A percentile compares a stretch with the other conserved stretches of the same genome.
phyloP scores from a whole-genome alignment of 148 eudicot species.

The Silene uniflora region DNA sequence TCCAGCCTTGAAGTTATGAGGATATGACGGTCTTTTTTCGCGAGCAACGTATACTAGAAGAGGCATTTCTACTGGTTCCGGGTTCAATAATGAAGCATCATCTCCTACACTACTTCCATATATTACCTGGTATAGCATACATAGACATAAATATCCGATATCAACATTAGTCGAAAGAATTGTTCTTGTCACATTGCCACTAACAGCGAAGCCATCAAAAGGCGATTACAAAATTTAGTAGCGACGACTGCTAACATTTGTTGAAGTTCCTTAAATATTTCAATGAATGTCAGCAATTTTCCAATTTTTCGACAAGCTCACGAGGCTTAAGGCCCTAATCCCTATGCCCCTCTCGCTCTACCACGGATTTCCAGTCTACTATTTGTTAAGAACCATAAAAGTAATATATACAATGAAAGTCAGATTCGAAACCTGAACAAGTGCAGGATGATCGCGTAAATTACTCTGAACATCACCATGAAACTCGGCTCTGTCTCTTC shows the following conservation, averaged over 20 bases:
- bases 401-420: no score
- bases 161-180: neutral
- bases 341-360: no score
- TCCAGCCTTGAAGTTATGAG: conserved; percentile 64
- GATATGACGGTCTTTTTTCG: conserved; percentile 47
- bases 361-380: no score
- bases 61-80: conserved; percentile 31
- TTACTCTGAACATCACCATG: conserved; percentile 18
- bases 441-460: conserved; percentile 27
- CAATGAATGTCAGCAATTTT: no score
- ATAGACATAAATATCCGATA: neutral
- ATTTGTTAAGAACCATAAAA: no score
- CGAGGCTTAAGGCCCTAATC: no score
- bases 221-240: no score
- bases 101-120: conserved; percentile 14
- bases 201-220: neutral
- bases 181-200: neutral
- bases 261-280: no score
- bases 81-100: neutral
- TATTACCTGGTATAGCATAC: conserved; percentile 33
- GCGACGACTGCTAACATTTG: no score
- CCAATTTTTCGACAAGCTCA: no score
- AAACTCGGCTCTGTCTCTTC: conserved; percentile 18
- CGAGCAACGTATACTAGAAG: conserved; percentile 52
- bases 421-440: conserved; percentile 29